Conservation (phyloP, 2,329 filamentous ascomycete species). For the Colletotrichum costaricense region DNA sequence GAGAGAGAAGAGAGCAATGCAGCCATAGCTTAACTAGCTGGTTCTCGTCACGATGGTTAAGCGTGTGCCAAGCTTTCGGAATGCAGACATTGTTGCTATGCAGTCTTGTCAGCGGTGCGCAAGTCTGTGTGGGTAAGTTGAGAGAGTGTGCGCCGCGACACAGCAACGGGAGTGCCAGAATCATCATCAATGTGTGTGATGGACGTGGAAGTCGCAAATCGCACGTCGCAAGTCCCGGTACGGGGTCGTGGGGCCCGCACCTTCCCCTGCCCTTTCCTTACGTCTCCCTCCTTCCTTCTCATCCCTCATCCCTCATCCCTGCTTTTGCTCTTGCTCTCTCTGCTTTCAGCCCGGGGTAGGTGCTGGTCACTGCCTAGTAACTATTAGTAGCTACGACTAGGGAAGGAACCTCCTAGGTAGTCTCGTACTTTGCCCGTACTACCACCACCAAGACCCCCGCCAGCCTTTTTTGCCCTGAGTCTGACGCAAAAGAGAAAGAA, state of each 20-base stretch:
- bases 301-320: conserved; percentile 21
- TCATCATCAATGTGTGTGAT: background rate
- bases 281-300: conserved; percentile 11
- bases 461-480: background rate
- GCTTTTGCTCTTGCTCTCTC: background rate
- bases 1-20: background rate
- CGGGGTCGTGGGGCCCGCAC: background rate
- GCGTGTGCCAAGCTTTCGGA: background rate
- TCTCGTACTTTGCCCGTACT: background rate
- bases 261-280: conserved; percentile 8
- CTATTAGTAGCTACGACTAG: background rate
- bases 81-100: background rate
- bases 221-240: background rate
- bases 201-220: background rate
- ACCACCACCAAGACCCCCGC: conserved; percentile 16
- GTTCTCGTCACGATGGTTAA: background rate
- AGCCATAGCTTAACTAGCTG: background rate
- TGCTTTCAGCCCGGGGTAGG: conserved; percentile 32
- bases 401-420: background rate
- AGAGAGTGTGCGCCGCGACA: background rate
- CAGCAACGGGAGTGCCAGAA: too few species aligned
- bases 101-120: background rate
- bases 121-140: background rate
- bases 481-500: background rate
- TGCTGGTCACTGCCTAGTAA: background rate